Base-by-base conservation (phyloP, 2,329 filamentous ascomycete genomes). In the Pyrenochaeta sp. region DNA sequence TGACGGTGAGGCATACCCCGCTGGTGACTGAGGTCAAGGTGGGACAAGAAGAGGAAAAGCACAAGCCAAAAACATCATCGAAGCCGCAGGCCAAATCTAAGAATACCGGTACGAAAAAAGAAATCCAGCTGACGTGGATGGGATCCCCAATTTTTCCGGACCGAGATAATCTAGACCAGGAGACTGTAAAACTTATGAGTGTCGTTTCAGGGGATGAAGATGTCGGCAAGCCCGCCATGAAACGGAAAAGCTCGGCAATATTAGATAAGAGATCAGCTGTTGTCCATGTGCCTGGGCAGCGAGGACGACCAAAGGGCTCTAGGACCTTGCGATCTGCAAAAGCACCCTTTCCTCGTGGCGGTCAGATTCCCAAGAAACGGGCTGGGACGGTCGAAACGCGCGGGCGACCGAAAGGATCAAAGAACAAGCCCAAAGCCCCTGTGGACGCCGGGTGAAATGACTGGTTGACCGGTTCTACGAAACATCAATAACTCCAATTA, bases 111-210 rank as follows among this genome's bases (percentile, higher is more conserved):
- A 69, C 64, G 1, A 60, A 54, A 15, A 71, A 67, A 40, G 74
- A 76, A 40, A 69, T 76, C 10, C 69, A 71, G 27, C 50, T 76
- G 37, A 76, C 72, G 12, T 75, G 73, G 74, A 66, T 75, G 64
- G 74, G 74, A 1, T 63, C 62, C 7, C 72, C 72, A 0, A 72
- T 75, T 7, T 74, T 69, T 15, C 59, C 71, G 0, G 64, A 67
- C n/a, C 50, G 66, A n/a, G 47, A 64, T 2, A 44, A 40, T 2
- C 46, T 73, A 30, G 66, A 67, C 42, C 46, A 56, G 17, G 62
- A 68, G 29, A 75, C 70, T 2, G 41, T 65, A 15, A 29, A 48
- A 15, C 43, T 60, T n/a, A 49, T 58, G 40, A 37, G 33, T 14
- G 14, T 35, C 11, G 39, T 56, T 6, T 15, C 42, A n/a, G 31